Conservation (phyloP, 306 rosid species). For the Quercus robur region DNA sequence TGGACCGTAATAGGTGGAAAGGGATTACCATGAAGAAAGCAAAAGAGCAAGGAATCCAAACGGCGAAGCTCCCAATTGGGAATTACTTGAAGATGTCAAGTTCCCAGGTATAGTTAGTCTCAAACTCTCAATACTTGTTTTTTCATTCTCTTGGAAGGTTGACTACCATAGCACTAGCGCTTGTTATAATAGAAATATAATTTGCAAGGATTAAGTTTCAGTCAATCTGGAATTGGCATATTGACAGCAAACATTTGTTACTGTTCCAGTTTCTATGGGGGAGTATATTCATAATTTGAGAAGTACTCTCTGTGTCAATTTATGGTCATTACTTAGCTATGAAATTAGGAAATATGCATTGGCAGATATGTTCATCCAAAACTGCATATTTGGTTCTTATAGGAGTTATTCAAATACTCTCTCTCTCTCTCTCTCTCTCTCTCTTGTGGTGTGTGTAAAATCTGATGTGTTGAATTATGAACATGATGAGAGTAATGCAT, state of each 20-base stretch:
- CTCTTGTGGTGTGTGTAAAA: too few relatives aligned
- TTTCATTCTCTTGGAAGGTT: neutral
- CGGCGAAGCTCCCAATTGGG: slow-evolving; percentile 84
- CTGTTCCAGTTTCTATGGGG: neutral
- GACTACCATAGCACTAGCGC: neutral
- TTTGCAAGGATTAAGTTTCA: neutral
- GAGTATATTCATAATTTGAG: neutral
- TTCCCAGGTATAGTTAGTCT: slow-evolving; percentile 67
- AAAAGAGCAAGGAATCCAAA: slow-evolving; percentile 82
- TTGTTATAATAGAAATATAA: neutral
- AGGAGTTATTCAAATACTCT: neutral
- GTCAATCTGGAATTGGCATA: neutral
- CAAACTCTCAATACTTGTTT: neutral
- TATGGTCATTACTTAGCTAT: neutral
- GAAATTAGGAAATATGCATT: neutral
- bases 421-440: too few relatives aligned
- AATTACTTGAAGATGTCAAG: slow-evolving; percentile 82
- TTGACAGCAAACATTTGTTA: neutral
- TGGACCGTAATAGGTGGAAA: slow-evolving; percentile 91
- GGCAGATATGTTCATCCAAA: neutral
- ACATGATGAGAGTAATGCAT: too few relatives aligned
- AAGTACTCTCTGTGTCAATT: neutral
- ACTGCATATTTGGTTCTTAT: neutral
- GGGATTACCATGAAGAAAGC: slow-evolving; percentile 92
- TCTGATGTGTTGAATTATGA: too few relatives aligned